These are phyloP conservation scores for Leccinum fibrillosum DNA, from an alignment of 768 basidiomycete species.

Conservation along the genomic window DNA sequence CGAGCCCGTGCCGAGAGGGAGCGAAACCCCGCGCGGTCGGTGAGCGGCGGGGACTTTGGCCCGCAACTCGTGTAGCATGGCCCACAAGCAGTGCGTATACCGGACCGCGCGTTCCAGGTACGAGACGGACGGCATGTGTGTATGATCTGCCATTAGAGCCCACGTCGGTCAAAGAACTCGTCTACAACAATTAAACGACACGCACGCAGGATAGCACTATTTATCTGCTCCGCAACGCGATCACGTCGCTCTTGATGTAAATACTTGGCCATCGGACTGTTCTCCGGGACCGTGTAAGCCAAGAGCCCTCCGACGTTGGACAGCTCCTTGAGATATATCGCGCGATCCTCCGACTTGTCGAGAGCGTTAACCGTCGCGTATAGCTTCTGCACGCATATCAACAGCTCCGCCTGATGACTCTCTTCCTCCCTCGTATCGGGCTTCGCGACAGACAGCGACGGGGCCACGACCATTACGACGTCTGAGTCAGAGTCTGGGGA, in stretches of 20 bases:
- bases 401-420: conserved; percentile 43
- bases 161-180: conserved; percentile 1
- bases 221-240: conserved; percentile 83
- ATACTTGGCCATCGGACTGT: conserved; percentile 72
- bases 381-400: conserved; percentile 64
- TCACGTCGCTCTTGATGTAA: conserved; percentile 74
- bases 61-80: conserved; percentile 47
- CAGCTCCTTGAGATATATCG: conserved; percentile 66
- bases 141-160: conserved; percentile 40
- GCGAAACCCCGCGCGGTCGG: conserved; percentile 40
- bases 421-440: conserved; percentile 33
- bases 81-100: conserved; percentile 63
- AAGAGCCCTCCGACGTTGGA: conserved; percentile 72
- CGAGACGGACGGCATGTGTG: conserved; percentile 51
- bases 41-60: conserved; percentile 40
- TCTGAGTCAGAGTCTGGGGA: conserved; percentile 7
- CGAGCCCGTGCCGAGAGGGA: conserved; percentile 37
- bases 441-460: conserved; percentile 3
- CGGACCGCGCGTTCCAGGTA: conserved; percentile 62
- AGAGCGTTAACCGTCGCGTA: conserved; percentile 60
- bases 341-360: conserved; percentile 50
- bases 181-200: conserved; percentile 2
- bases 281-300: conserved; percentile 80
- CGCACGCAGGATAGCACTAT: conserved; percentile 81
- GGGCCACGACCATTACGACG: conserved; percentile 1